These are phyloP conservation scores for Diaporthe australafricana DNA, from an alignment of 2,329 filamentous ascomycete species.

Conservation along the genomic window DNA sequence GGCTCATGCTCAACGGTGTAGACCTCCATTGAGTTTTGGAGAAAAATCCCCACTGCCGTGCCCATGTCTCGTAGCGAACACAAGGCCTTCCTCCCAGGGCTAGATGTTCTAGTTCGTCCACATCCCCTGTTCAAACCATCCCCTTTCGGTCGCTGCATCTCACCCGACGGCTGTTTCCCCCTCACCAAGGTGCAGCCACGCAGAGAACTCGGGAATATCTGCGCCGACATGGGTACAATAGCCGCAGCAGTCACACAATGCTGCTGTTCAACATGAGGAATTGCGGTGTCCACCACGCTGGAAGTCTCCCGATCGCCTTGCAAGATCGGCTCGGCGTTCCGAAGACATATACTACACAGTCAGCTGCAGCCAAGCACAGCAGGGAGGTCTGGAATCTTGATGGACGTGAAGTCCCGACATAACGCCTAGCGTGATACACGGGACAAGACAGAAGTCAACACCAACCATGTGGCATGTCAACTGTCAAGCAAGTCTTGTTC, in stretches of 20 bases:
- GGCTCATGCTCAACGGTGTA: not conserved
- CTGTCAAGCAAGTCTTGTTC: not conserved
- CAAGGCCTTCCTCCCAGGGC: not conserved
- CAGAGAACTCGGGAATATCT: constrained; percentile 17
- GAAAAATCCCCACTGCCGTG: constrained; percentile 7
- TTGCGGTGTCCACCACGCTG: not conserved
- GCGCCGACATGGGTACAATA: constrained; percentile 14
- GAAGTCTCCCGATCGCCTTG: not conserved
- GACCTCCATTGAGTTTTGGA: constrained; percentile 12
- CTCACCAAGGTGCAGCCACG: constrained; percentile 7
- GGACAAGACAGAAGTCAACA: too few relatives aligned
- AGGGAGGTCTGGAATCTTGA: not conserved
- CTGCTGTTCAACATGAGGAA: not conserved
- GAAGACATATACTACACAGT: not conserved
- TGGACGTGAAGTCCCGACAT: not conserved
- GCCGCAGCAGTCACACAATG: constrained; percentile 6
- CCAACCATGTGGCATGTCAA: too few relatives aligned
- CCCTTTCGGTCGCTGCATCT: constrained; percentile 1
- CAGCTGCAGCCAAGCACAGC: not conserved
- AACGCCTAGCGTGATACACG: not conserved
- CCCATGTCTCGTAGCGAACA: not conserved
- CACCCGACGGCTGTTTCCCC: constrained; percentile 26
- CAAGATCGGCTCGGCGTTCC: constrained; percentile 6
- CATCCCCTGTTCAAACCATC: not conserved
- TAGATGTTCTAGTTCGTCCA: constrained; percentile 9